Percentiles rank a stretch among this genome's conserved stretches.
Evolutionary conservation across 2,329 filamentous ascomycete genomes (phyloP).

Genomic region (Chrysosphaeria jannelii): DNA sequence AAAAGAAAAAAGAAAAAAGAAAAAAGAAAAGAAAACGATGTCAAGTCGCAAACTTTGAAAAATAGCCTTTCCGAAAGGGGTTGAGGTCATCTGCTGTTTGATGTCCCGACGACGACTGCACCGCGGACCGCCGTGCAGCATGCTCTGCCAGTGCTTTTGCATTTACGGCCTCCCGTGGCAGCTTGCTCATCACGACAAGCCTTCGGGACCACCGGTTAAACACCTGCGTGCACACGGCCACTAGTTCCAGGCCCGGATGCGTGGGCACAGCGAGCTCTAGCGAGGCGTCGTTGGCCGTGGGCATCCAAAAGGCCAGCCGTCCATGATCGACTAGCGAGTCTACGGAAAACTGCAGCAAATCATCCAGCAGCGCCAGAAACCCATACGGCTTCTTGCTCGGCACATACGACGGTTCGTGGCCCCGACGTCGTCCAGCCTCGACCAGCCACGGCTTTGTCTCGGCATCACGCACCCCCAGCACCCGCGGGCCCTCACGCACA

Average conservation of each 20-base stretch:
- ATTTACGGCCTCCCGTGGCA: constrained; percentile 27
- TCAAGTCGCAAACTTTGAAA: constrained; percentile 17
- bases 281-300: constrained; percentile 54
- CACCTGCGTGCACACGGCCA: constrained; percentile 50
- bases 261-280: constrained; percentile 46
- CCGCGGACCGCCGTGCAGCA: constrained; percentile 5
- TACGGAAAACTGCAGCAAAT: constrained; percentile 61
- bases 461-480: constrained; percentile 48
- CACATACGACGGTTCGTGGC: constrained; percentile 31
- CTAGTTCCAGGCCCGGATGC: constrained; percentile 44
- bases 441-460: constrained; percentile 27
- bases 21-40: constrained; percentile 1
- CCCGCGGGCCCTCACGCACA: constrained; percentile 68
- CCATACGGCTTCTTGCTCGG: constrained; percentile 80
- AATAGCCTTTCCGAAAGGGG: constrained; percentile 27
- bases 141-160: constrained; percentile 10
- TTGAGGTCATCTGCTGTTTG: constrained; percentile 27
- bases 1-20: too few species aligned
- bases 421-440: constrained; percentile 36
- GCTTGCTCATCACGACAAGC: constrained; percentile 57
- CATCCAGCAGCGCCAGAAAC: constrained; percentile 67
- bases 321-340: constrained; percentile 49
- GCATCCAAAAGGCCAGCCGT: constrained; percentile 88
- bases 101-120: constrained; percentile 6
- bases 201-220: constrained; percentile 88